Evolutionary conservation across 2,329 filamentous ascomycete species (phyloP), one percentile per base, ranked within the genome.

Genomic region (Dactylonectria estremocensis): DNA sequence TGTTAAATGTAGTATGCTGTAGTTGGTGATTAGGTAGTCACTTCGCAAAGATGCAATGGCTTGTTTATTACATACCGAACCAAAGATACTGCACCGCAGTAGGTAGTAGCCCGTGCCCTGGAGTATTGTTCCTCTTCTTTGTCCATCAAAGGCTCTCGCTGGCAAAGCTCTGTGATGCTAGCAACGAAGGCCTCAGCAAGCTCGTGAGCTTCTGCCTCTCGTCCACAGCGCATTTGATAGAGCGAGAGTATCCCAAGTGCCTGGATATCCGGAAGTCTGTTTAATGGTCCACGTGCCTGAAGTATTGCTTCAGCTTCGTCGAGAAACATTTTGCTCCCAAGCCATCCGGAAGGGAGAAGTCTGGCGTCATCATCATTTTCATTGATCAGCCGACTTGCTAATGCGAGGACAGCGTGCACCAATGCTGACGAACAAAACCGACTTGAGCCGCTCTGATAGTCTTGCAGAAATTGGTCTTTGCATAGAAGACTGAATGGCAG

Each of bases 391-490:
- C 50, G 50, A 20, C 28, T 54, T 18, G 50, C 50, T 14, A 54
- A 13, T 35, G 50, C 50, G 28, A 54, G 50, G 5, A 54, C 14
- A 5, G 50, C 50, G 10, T 54, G 14, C 14, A 54, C 50, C 28
- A 54, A 35, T 54, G 50, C 50, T 22, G 28, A 33, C 10, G 50
- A 54, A n/a, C 50, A 54, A 20, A 35, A 54, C n/a, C n/a, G n/a
- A n/a, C n/a, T n/a, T n/a, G n/a, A n/a, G n/a, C n/a, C n/a, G n/a
- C n/a, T n/a, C n/a, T n/a, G n/a, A n/a, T n/a, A n/a, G n/a, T n/a
- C n/a, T n/a, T n/a, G n/a, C n/a, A n/a, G n/a, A n/a, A n/a, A n/a
- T n/a, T n/a, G n/a, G n/a, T n/a, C n/a, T n/a, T n/a, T n/a, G n/a
- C n/a, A n/a, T n/a, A n/a, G n/a, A n/a, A n/a, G n/a, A n/a, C n/a